These are phyloP conservation scores for Cladosporium sp. DNA, from an alignment of 2,329 filamentous ascomycete species.

Conservation along the genomic window DNA sequence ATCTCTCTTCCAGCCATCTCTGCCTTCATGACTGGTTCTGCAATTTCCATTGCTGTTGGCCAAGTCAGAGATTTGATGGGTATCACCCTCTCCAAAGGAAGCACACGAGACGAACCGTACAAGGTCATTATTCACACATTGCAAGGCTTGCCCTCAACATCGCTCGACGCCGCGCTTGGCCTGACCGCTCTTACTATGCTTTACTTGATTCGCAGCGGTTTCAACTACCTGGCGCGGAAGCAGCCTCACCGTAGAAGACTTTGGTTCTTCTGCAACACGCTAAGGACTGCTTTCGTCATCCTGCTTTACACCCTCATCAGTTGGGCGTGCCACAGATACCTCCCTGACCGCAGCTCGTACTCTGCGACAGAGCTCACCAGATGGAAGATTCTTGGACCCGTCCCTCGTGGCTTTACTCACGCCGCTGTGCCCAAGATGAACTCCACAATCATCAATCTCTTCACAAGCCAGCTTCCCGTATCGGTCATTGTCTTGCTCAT, in stretches of 20 bases:
- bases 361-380: slow-evolving; percentile 35
- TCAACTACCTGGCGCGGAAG: slow-evolving; percentile 61
- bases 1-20: slow-evolving; percentile 86
- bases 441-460: slow-evolving; percentile 57
- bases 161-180: slow-evolving; percentile 80
- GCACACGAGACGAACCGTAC: slow-evolving; percentile 73
- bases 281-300: slow-evolving; percentile 87
- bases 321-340: slow-evolving; percentile 71
- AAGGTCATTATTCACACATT: slow-evolving; percentile 75
- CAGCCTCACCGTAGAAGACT: slow-evolving; percentile 63
- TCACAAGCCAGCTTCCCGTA: slow-evolving; percentile 69
- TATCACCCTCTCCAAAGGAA: slow-evolving; percentile 48
- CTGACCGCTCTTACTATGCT: slow-evolving; percentile 73
- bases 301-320: slow-evolving; percentile 87
- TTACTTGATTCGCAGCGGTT: slow-evolving; percentile 64
- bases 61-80: slow-evolving; percentile 81
- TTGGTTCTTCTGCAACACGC: slow-evolving; percentile 85
- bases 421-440: slow-evolving; percentile 67
- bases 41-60: slow-evolving; percentile 77
- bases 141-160: slow-evolving; percentile 60
- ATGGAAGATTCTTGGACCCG: slow-evolving; percentile 67
- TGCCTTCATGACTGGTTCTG: slow-evolving; percentile 95
- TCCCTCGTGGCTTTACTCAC: slow-evolving; percentile 82
- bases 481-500: slow-evolving; percentile 91
- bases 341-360: slow-evolving; percentile 23